Base-by-base conservation (phyloP, 371 early-diverging fungal species). In the Mortierella sp. region DNA sequence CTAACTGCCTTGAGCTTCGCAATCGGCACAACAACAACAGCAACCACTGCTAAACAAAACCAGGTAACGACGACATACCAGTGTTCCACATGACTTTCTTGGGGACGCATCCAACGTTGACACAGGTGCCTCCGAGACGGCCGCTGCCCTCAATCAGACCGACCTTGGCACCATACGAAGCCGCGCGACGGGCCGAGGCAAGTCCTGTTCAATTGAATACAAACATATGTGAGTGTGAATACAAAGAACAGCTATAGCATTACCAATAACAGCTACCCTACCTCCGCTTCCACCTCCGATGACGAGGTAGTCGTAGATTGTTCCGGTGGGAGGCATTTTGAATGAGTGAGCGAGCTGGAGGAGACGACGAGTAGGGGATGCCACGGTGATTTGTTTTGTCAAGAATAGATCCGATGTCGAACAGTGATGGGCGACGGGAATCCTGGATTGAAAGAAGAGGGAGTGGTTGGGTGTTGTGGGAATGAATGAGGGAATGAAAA, bases 31-130 rank as follows among this genome's bases (percentile, higher is more conserved):
- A 54, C 5, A n/a, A 51, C 34, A 54, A 54, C 5, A n/a, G n/a
- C 54, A 0, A 54, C 54, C 24, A n/a, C 54, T n/a, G 24, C 9
- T 24, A n/a, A 21, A 54, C n/a, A 24, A n/a, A 51, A 34, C 40
- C 13, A 43, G 43, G 6, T 40, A 40, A 40, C 43, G 43, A 75
- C 79, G 77, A 75, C 79, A 76, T 90, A 91, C 95, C 94, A 59
- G 97, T 92, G 89, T 97, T 98, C 95, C 97, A 99, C 95, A 97
- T 97, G 77, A 99, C 95, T 90, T 99, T 99, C 90, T 99, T 99
- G 54, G 99, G 99, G 31, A 99, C 99, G 85, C 99, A 99, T 37
- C 99, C 99, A 50, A 97, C 97, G 79, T 98, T 98, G 78, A 98
- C 98, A 79, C 98, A 98, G 34, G 99, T 98, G 46, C 98, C 98